phyloP scores from a whole-genome alignment of 768 basidiomycete genomes.

The Candolleomyces eurysporus region DNA sequence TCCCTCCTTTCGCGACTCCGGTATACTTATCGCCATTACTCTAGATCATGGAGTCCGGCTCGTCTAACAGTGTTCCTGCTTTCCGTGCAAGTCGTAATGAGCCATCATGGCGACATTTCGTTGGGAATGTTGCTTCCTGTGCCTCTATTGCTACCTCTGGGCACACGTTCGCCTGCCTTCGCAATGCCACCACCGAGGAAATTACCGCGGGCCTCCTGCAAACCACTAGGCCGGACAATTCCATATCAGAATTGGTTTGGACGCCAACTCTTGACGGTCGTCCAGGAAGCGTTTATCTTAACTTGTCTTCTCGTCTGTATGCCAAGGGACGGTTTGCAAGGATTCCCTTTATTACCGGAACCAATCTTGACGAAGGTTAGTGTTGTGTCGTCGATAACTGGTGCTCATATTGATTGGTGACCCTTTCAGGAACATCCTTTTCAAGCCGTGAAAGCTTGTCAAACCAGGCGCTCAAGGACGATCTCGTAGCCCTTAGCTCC shows the following conservation, averaged over 20 bases:
- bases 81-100: constrained; percentile 30
- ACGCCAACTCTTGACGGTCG: constrained; percentile 39
- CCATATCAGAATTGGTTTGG: constrained; percentile 24
- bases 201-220: constrained; percentile 19
- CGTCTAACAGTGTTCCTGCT: constrained; percentile 32
- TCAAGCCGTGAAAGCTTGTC: constrained; percentile 22
- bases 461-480: constrained; percentile 20
- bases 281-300: constrained; percentile 34
- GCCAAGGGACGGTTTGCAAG: constrained; percentile 24
- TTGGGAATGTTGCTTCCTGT: constrained; percentile 33
- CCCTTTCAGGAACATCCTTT: constrained; percentile 17
- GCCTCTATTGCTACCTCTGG: constrained; percentile 18
- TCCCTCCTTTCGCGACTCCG: neutral
- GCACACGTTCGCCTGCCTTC: constrained; percentile 35
- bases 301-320: constrained; percentile 33
- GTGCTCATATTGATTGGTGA: neutral
- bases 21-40: too few species aligned
- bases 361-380: constrained; percentile 46
- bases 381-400: constrained; percentile 16
- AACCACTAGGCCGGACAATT: constrained; percentile 12
- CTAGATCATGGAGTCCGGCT: constrained; percentile 42
- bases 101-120: constrained; percentile 38
- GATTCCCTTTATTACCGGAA: constrained; percentile 46
- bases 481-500: too few species aligned
- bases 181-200: constrained; percentile 19